A percentile compares a stretch with the other conserved stretches of the same genome.
phyloP scores from a whole-genome alignment of 768 basidiomycete genomes.

The Ramaria rubella region DNA sequence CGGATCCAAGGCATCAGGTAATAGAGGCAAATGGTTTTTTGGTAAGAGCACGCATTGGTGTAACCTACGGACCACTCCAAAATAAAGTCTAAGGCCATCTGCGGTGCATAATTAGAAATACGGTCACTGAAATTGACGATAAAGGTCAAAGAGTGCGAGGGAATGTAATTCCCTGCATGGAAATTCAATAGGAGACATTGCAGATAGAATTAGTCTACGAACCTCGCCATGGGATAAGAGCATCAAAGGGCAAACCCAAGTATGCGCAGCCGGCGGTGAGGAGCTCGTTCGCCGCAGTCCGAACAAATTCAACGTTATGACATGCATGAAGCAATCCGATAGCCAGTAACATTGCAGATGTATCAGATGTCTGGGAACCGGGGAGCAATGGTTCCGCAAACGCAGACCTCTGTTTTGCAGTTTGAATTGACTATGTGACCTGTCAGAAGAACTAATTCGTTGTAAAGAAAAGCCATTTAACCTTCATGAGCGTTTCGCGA shows the following conservation, averaged over 20 bases:
- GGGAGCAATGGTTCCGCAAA: not conserved
- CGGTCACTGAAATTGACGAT: constrained; percentile 62
- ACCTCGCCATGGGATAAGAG: constrained; percentile 68
- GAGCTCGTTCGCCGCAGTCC: constrained; percentile 73
- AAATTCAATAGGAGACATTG: not conserved
- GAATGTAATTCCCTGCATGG: constrained; percentile 57
- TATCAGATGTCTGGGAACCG: constrained; percentile 45
- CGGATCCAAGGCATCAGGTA: constrained; percentile 87
- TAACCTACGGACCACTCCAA: constrained; percentile 63
- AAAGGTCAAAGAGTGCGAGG: constrained; percentile 57
- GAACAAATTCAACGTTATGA: constrained; percentile 64
- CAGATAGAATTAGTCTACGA: constrained; percentile 12
- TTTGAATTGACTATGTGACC: constrained; percentile 53
- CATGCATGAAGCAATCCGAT: constrained; percentile 77
- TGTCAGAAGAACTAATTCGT: constrained; percentile 1
- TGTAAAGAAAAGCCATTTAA: constrained; percentile 24
- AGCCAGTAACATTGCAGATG: constrained; percentile 78
- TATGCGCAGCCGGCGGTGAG: constrained; percentile 70
- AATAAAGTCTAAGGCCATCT: constrained; percentile 82
- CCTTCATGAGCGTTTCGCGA: constrained; percentile 72
- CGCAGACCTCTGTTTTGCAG: constrained; percentile 52
- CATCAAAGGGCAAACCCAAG: constrained; percentile 66
- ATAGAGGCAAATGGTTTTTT: constrained; percentile 67
- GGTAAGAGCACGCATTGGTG: constrained; percentile 34
- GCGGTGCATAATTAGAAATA: constrained; percentile 65